Evolutionary conservation across 2,329 filamentous ascomycete species (phyloP), one percentile per base, ranked within the genome.

Genomic region (Phialophora verrucosa): DNA sequence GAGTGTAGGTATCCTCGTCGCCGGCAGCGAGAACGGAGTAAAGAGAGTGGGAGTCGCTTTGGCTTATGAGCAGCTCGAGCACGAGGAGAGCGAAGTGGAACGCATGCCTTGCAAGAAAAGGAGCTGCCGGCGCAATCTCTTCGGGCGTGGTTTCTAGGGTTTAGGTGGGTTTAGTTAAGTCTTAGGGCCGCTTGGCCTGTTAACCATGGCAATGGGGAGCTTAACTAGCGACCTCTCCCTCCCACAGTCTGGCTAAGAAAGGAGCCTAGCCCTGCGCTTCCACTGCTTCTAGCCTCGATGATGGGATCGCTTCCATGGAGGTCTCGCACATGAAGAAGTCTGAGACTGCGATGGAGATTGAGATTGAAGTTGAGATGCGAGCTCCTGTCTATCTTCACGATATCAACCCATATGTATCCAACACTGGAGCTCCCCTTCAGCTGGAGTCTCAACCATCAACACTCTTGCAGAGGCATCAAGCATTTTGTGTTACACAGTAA

Each of bases 81-180:
- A 20, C 32, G 11, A 50, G 14, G 25, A 47, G 38, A 20, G 25
- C 47, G 57, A 6, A 6, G 49, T 51, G 27, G n/a, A 49, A 23
- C 31, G 57, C 35, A 4, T 38, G 2, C 2, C 32, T 25, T 10
- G 42, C n/a, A 8, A 14, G 27, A 53, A 60, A 61, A 31, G 59
- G 59, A 61, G 59, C n/a, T 38, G 47, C 47, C 17, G 11, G 27
- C 44, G 59, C 59, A 61, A 61, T 61, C 20, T 61, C 59, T 54
- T 31, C 47, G 31, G 59, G 44, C 58, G 50, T 51, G 44, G 10
- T 38, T 32, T 44, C 17, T 44, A 44, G 38, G 32, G 17, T 29
- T 55, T 25, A 42, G 31, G 38, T n/a, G 38, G 27, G 4, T 38
- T 61, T 61, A 61, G 59, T 53, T 53, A 61, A 23, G 5, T 47